phyloP scores from a whole-genome alignment of 441 rosid species.

The Macaranga tanarius region DNA sequence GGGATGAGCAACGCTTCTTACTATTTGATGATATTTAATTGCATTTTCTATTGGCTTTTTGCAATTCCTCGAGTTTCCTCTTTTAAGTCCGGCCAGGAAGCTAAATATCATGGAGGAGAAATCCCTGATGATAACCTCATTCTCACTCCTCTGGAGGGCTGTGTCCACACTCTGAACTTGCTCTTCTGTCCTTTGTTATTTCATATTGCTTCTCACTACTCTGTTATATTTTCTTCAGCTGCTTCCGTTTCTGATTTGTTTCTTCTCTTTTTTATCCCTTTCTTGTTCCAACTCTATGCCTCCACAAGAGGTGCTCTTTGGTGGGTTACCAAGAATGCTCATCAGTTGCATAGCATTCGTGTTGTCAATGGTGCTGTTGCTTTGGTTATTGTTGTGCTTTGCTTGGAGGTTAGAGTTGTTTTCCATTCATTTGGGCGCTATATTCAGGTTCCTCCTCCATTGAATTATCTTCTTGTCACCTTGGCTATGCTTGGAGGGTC shows the following conservation, averaged over 20 bases:
- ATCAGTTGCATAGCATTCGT: constrained; percentile 74
- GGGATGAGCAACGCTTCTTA: constrained; percentile 78
- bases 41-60: too few species aligned
- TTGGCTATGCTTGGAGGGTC: constrained; percentile 89
- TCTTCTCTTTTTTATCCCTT: constrained; percentile 85
- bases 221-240: constrained; percentile 66
- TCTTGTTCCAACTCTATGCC: constrained; percentile 81
- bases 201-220: constrained; percentile 84
- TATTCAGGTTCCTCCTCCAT: constrained; percentile 88
- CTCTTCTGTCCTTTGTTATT: constrained; percentile 76
- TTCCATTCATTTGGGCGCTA: constrained; percentile 93
- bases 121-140: too few species aligned
- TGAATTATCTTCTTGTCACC: constrained; percentile 85
- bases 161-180: constrained; percentile 73
- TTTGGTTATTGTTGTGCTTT: constrained; percentile 68
- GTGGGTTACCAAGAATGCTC: constrained; percentile 80
- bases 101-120: too few species aligned
- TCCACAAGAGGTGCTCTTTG: constrained; percentile 90
- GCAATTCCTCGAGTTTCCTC: too few species aligned
- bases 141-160: constrained; percentile 33
- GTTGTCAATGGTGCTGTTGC: constrained; percentile 83
- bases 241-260: constrained; percentile 70
- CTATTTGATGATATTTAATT: constrained; percentile 51
- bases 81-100: too few species aligned
- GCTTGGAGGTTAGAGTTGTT: constrained; percentile 91